Percentiles rank a stretch among this genome's conserved stretches.
These are phyloP conservation scores for Lathyrus sativus DNA, from an alignment of 306 rosid species.

Conservation along the genomic window DNA sequence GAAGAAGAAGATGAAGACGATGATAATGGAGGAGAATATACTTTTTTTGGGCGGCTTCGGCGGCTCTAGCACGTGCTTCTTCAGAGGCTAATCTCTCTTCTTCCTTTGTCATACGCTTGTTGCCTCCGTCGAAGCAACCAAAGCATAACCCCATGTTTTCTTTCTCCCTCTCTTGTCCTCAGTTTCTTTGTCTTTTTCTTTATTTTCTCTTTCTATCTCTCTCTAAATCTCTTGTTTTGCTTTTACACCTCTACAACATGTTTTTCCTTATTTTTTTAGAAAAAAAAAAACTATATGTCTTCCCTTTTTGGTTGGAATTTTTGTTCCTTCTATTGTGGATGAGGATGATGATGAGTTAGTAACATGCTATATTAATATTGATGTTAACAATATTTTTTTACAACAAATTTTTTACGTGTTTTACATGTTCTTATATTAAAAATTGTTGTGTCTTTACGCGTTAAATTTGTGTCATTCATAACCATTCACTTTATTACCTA, in stretches of 20 bases:
- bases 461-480: not conserved
- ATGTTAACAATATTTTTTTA: conserved; percentile 5
- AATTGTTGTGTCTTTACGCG: conserved; percentile 35
- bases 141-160: conserved; percentile 67
- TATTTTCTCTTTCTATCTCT: not conserved
- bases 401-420: not conserved
- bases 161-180: not conserved
- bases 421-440: conserved; percentile 18
- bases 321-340: conserved; percentile 32
- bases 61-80: conserved; percentile 82
- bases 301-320: conserved; percentile 23
- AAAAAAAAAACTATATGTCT: not conserved
- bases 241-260: conserved; percentile 28
- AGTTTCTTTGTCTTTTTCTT: not conserved
- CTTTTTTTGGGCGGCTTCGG: conserved; percentile 95
- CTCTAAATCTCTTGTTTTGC: not conserved
- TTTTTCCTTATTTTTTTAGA: not conserved
- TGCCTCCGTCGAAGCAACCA: conserved; percentile 75
- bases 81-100: conserved; percentile 78
- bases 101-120: conserved; percentile 67
- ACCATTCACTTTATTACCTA: not conserved
- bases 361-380: conserved; percentile 39
- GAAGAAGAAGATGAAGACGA: not conserved
- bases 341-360: conserved; percentile 6
- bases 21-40: not conserved